Percentiles rank a stretch among this genome's conserved stretches.
Evolutionary conservation across 2,329 filamentous ascomycete genomes (phyloP).

Genomic region (Zymoseptoria pseudotritici): DNA sequence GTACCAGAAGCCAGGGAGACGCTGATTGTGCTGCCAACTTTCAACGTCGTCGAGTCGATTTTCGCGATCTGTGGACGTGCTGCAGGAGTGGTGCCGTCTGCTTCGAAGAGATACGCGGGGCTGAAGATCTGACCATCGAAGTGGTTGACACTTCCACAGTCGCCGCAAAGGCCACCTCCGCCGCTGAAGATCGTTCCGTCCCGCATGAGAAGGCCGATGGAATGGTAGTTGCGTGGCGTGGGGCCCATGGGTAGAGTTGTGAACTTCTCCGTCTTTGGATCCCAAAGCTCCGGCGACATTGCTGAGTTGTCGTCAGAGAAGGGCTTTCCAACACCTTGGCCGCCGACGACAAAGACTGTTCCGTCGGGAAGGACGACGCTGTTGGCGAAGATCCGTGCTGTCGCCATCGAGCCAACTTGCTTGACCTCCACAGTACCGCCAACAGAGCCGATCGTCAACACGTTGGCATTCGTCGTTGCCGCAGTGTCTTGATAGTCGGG

Average conservation of each 20-base stretch:
- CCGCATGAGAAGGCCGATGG: slow-evolving; percentile 42
- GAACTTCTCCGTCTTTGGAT: slow-evolving; percentile 11
- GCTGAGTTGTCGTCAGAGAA: slow-evolving; percentile 17
- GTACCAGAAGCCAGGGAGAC: neutral
- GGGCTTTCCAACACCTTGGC: slow-evolving; percentile 10
- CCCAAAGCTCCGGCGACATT: slow-evolving; percentile 14
- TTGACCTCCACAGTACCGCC: neutral
- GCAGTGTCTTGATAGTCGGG: slow-evolving; percentile 38
- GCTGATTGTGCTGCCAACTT: neutral
- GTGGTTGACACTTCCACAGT: slow-evolving; percentile 35
- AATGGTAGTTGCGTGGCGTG: slow-evolving; percentile 45
- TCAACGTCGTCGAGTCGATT: slow-evolving; percentile 1
- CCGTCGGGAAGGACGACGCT: slow-evolving; percentile 27
- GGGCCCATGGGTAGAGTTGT: slow-evolving; percentile 14
- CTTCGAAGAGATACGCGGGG: slow-evolving; percentile 45
- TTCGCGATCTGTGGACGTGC: slow-evolving; percentile 25
- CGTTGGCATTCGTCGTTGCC: slow-evolving; percentile 40
- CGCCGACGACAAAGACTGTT: slow-evolving; percentile 29
- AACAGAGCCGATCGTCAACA: slow-evolving; percentile 41
- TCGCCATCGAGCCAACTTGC: slow-evolving; percentile 19
- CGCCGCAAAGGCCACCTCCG: slow-evolving; percentile 46
- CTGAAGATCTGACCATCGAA: slow-evolving; percentile 49
- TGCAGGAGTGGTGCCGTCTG: neutral
- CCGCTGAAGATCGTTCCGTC: slow-evolving; percentile 46
- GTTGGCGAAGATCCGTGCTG: slow-evolving; percentile 23